Evolutionary conservation across 257 asterid species (phyloP).

Genomic region (Petunia axillaris): DNA sequence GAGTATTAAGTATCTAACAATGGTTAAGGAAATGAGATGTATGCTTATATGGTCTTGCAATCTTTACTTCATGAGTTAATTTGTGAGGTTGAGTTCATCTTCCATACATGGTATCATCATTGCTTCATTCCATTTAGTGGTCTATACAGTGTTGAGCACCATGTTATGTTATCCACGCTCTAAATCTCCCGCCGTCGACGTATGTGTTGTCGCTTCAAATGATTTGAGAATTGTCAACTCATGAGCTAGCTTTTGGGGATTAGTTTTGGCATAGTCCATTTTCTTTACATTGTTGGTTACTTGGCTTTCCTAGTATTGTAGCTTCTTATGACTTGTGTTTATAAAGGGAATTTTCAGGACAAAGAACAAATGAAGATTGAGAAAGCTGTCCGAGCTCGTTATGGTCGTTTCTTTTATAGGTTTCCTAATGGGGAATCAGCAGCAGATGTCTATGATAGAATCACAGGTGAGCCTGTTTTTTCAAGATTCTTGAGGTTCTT

Average conservation of each 20-base stretch:
- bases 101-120: too few species aligned
- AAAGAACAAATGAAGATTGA: constrained; percentile 67
- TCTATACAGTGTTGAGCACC: not conserved
- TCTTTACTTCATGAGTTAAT: too few species aligned
- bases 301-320: not conserved
- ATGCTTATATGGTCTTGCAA: too few species aligned
- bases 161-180: not conserved
- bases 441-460: constrained; percentile 84
- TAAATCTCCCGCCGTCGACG: not conserved
- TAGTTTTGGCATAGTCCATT: too few species aligned
- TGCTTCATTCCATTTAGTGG: not conserved
- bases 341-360: constrained; percentile 74
- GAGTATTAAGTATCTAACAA: too few species aligned
- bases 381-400: constrained; percentile 59
- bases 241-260: not conserved
- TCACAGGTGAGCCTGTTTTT: constrained; percentile 51
- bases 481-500: not conserved
- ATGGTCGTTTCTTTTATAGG: constrained; percentile 75
- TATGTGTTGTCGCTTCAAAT: not conserved
- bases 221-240: not conserved
- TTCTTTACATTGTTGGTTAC: not conserved
- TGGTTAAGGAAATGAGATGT: too few species aligned
- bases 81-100: too few species aligned
- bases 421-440: constrained; percentile 89
- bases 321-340: not conserved